These are phyloP conservation scores for Cladophialophora psammophila DNA, from an alignment of 2,329 filamentous ascomycete genomes.

Conservation along the genomic window DNA sequence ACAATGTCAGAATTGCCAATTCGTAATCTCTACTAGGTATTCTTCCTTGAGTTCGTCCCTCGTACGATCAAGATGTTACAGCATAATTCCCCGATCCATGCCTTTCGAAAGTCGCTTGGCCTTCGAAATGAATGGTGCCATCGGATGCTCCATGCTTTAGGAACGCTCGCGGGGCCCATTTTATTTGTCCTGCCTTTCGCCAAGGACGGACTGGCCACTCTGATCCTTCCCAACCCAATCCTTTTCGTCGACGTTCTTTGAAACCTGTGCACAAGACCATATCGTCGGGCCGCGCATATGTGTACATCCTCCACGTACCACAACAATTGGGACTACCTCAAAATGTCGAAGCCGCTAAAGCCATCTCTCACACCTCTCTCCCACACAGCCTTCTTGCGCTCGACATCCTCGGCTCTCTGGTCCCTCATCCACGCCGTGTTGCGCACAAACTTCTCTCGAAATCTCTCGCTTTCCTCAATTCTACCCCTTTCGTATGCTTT, in stretches of 20 bases:
- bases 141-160: not conserved
- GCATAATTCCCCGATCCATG: not conserved
- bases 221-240: not conserved
- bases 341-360: constrained; percentile 38
- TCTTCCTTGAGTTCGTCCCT: too few species aligned
- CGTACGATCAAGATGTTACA: not conserved
- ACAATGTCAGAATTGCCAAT: not conserved
- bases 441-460: constrained; percentile 61
- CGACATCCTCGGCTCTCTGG: constrained; percentile 58
- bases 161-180: not conserved
- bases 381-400: constrained; percentile 42
- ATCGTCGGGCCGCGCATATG: not conserved
- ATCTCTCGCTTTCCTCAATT: constrained; percentile 55
- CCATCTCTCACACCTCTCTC: constrained; percentile 38
- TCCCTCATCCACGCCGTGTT: constrained; percentile 61
- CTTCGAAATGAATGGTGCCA: not conserved
- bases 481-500: constrained; percentile 43
- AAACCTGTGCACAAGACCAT: not conserved
- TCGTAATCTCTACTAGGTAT: not conserved
- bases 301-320: constrained; percentile 7
- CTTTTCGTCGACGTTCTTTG: not conserved
- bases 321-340: not conserved
- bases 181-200: not conserved
- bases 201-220: not conserved
- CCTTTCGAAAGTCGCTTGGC: not conserved